A percentile compares a stretch with the other conserved stretches of the same genome.
Conservation (phyloP, 495 filamentous ascomycete genomes). For the Daldinia grandis region DNA sequence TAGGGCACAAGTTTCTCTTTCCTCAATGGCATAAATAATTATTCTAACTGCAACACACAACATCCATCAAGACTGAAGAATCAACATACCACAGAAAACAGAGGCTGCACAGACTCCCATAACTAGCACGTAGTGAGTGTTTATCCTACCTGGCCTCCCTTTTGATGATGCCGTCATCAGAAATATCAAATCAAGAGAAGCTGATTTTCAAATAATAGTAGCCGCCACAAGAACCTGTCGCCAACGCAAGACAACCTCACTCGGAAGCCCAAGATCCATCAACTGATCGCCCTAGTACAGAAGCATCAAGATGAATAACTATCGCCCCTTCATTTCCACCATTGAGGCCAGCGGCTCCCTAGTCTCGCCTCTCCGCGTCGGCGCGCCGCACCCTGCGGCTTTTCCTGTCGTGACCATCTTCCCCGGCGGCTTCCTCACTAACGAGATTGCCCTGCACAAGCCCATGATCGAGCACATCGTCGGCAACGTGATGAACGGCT, state of each 20-base stretch:
- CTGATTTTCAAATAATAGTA: not conserved
- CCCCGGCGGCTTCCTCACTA: not conserved
- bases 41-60: too few species aligned
- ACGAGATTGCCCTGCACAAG: not conserved
- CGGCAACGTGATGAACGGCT: not conserved
- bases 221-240: not conserved
- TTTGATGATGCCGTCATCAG: too few species aligned
- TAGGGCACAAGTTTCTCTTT: too few species aligned
- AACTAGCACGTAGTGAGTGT: too few species aligned
- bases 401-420: not conserved
- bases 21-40: too few species aligned
- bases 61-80: too few species aligned
- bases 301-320: not conserved
- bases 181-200: not conserved
- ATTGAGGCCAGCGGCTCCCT: not conserved
- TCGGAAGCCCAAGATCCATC: not conserved
- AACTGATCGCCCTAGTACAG: not conserved
- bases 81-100: too few species aligned
- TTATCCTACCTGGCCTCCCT: too few species aligned
- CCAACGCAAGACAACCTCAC: not conserved
- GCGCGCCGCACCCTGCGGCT: not conserved
- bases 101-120: too few species aligned
- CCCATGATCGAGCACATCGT: not conserved
- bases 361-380: slow-evolving; percentile 1
- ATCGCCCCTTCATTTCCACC: not conserved